These are phyloP conservation scores for Hibiscus tridactylites DNA, from an alignment of 345 rosid genomes.

Conservation along the genomic window DNA sequence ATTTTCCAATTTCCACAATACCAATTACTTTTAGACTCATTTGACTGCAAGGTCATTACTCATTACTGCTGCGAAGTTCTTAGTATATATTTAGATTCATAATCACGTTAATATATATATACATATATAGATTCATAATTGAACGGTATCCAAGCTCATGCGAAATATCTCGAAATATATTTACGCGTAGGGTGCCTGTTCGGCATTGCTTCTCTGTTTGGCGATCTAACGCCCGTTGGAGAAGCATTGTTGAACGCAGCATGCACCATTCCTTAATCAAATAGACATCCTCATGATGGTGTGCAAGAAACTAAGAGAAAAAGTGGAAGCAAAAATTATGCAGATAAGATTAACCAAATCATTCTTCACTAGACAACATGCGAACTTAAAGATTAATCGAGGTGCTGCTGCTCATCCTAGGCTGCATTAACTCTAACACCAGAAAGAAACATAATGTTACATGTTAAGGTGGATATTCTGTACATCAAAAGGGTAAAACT, in stretches of 20 bases:
- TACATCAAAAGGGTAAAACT: constrained; percentile 1
- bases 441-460: constrained; percentile 11
- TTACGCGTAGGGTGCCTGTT: too few species aligned
- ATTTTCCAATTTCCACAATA: too few species aligned
- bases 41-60: neutral
- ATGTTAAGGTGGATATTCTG: constrained; percentile 4
- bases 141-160: neutral
- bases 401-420: neutral
- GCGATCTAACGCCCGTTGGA: too few species aligned
- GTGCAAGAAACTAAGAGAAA: neutral
- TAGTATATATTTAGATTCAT: too few species aligned
- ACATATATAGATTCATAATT: too few species aligned
- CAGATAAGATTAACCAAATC: neutral
- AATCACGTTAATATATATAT: too few species aligned
- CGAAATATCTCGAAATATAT: too few species aligned
- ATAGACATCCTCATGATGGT: neutral
- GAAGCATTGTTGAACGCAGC: too few species aligned
- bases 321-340: neutral
- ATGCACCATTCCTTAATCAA: neutral
- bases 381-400: neutral
- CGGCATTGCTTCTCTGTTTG: too few species aligned
- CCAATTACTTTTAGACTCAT: too few species aligned
- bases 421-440: neutral
- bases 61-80: neutral
- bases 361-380: neutral